Evolutionary conservation across 73 alveolate species (phyloP).

Genomic region (Stentor coeruleus): DNA sequence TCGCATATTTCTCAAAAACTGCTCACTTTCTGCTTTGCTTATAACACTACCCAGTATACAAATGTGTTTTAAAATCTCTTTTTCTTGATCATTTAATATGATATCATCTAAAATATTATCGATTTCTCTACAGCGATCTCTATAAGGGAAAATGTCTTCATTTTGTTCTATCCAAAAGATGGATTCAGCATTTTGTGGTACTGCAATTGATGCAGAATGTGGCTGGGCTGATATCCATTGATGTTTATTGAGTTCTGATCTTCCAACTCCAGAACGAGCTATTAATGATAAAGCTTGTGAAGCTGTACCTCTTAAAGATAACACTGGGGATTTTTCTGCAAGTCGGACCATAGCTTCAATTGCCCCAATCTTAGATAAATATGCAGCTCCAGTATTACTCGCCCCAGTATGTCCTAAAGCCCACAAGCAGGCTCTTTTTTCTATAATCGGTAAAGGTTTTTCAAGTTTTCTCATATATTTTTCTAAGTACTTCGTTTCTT

Average conservation of each 20-base stretch:
- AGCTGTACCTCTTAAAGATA: conserved; percentile 27
- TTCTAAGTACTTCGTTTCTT: conserved; percentile 41
- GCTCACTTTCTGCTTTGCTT: conserved; percentile 7
- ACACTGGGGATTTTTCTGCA: not conserved
- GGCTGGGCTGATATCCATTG: not conserved
- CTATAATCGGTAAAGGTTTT: not conserved
- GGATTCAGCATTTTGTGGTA: not conserved
- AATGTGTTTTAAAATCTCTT: not conserved
- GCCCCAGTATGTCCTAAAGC: conserved; percentile 30
- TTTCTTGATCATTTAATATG: conserved; percentile 26
- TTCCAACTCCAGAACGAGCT: not conserved
- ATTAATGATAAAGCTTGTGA: conserved; percentile 8
- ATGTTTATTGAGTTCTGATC: conserved; percentile 19
- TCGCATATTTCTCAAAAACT: conserved; percentile 11
- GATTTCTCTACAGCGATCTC: not conserved
- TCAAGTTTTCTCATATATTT: conserved; percentile 29
- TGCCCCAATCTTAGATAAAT: not conserved
- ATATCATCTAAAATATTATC: conserved; percentile 2
- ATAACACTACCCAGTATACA: not conserved
- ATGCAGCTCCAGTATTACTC: conserved; percentile 5
- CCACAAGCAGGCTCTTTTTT: conserved; percentile 21
- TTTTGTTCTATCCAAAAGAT: not conserved
- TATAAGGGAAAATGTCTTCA: not conserved
- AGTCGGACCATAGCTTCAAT: not conserved
- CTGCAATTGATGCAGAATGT: conserved; percentile 9